Evolutionary conservation across 768 basidiomycete genomes (phyloP), one percentile per base, ranked within the genome.

Genomic region (Lactarius psammicola): DNA sequence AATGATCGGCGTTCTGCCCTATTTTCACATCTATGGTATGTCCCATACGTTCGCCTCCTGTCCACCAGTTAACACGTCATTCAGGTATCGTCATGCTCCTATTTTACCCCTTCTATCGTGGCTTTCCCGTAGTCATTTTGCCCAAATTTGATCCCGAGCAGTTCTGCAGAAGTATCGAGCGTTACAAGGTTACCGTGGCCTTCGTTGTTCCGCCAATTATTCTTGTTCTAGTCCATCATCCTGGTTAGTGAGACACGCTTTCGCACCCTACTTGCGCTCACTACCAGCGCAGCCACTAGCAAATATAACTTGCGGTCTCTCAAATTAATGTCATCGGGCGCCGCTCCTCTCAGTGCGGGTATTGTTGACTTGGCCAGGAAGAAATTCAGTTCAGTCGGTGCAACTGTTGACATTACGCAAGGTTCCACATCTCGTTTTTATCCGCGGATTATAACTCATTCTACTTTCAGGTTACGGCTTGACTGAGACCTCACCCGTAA

Each of bases 201-300:
- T 76, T 89, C 0, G 78, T 92, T 56, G 92, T 92, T 1, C 94
- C 94, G 1, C 94, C 95, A 0, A 86, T 97, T n/a, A 76, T 94
- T 15, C 86, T 96, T 17, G 81, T 85, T 1, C 79, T 97, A 49
- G 78, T 86, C 2, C 84, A 88, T 66, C 87, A 90, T 69, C 84
- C 86, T 13, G 87, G 85, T 85, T 75, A 36, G 85, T 74, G 18
- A 58, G 17, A 26, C 28, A 30, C 28, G 23, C 20, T 42, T 56
- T n/a, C 23, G n/a, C 63, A 33, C 31, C 42, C 40, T 28, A 20
- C 30, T 30, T 53, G 36, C 26, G 36, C 38, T 61, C 23, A 60
- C 49, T 66, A 42, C 18, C 56, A 40, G 15, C 17, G 34, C 60
- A 88, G 89, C 82, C 13, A 81, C 91, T 6, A 82, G 84, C 64